Base-by-base conservation (phyloP, 148 eudicot species). In the Camellia sinensis region DNA sequence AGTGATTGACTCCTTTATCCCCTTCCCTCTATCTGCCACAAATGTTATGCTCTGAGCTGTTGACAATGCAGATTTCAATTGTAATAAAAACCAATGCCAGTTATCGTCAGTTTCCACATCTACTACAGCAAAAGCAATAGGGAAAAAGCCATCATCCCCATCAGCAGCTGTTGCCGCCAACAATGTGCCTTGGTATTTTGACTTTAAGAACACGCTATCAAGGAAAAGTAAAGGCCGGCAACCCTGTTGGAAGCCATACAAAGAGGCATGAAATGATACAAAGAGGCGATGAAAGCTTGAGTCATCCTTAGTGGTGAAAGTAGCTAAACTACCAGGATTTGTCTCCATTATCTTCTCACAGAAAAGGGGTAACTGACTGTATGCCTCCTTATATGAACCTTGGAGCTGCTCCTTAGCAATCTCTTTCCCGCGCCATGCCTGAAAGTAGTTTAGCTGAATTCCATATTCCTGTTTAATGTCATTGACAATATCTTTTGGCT, bases 381-480 rank as follows among this genome's bases (percentile, higher is more conserved):
- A 95, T 43, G 98, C 98, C 84, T 93, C 97, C 77, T 88, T 95
- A 80, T 92, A 95, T n/a, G 98, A 95, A 76, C 98, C 98, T 84
- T 93, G 98, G 77, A 95, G 92, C 80, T 95, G 98, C 83, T 95
- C 98, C 82, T 90, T 93, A 63, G 97, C 98, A 80, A 95, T 91
- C 87, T 95, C 98, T 85, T 95, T 93, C 59, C 98, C 98, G 9
- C 97, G 90, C 98, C 98, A 95, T 48, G 98, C 98, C 83, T 95
- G 97, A 77, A 90, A 92, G 82, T 95, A 95, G 84, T 95, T 93
- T 46, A 95, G 71, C 63, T 95, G 93, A 83, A 95, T 85, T 57
- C 98, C 98, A 82, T 91, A 95, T 81, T 93, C 97, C 80, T 92
- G 81, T 74, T 95, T 93, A 67, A 95, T 89, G 84, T 95, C 98